Evolutionary conservation across 2,329 filamentous ascomycete species (phyloP), one percentile per base, ranked within the genome.

Genomic region (Hypoxylon sp.): DNA sequence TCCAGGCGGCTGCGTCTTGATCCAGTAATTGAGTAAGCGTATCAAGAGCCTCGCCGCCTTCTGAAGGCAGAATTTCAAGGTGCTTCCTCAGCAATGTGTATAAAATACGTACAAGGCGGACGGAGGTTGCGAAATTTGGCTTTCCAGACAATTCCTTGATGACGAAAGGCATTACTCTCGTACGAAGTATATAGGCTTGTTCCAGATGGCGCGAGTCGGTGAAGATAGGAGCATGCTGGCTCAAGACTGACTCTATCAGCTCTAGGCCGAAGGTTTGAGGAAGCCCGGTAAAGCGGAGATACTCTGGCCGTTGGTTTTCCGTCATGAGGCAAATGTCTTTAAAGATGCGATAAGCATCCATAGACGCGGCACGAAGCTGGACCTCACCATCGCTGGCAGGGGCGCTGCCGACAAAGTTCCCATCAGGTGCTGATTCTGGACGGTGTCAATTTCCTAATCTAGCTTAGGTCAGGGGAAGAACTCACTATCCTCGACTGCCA

Each of bases 311-410:
- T 72, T 96, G 91, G 32, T 92, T 92, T 76, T 97, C 93, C 0
- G 93, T 92, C 71, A 97, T 83, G 49, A 97, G 85, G 71, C 93
- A 97, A 6, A 99, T 85, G 74, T 99, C 96, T 73, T 93, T 91
- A 76, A 99, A 92, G 26, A 97, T 90, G 72, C 89, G 87, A 74
- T 93, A 93, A 18, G 94, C 94, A 83, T 97, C 95, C 71, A 93
- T 85, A 12, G 93, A 93, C 30, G 93, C 92, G 24, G 91, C 84
- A 51, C 88, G 87, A 49, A 97, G 84, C 24, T 88, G 82, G 5
- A 94, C 82, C 1, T 84, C 80, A 26, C 88, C 89, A 71, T 90
- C 84, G 28, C 88, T 87, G 9, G 87, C 83, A 4, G 89, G 87
- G 2, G 92, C 89, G 70, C 93, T 89, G 14, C 88, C 89, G 33